phyloP scores from a whole-genome alignment of 257 asterid genomes.

The Cordia subcordata region DNA sequence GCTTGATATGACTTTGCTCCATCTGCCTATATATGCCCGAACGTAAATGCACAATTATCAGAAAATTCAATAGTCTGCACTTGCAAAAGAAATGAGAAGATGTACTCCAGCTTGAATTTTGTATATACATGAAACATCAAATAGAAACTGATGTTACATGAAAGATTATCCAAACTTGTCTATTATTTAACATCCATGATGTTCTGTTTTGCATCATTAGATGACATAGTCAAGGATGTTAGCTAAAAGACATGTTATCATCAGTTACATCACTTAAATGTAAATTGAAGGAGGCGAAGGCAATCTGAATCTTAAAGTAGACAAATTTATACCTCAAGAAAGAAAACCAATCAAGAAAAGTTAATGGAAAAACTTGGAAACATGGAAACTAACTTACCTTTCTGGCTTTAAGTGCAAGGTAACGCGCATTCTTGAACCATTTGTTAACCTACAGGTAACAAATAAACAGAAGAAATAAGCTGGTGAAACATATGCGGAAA shows the following conservation, averaged over 20 bases:
- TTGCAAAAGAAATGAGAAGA: no score
- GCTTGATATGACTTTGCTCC: slow-evolving; percentile 26
- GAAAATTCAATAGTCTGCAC: no score
- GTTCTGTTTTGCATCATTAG: no score
- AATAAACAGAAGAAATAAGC: slow-evolving; percentile 13
- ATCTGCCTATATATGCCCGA: slow-evolving; percentile 36
- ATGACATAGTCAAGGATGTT: no score
- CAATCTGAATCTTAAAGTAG: not conserved
- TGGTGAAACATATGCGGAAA: not conserved
- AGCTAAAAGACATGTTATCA: no score
- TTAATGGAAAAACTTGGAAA: slow-evolving; percentile 2
- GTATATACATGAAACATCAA: slow-evolving; percentile 4
- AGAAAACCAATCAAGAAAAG: not conserved
- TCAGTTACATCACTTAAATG: no score
- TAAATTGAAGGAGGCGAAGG: no score
- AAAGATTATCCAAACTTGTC: not conserved
- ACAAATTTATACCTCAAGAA: slow-evolving; percentile 1
- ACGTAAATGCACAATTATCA: slow-evolving; percentile 9
- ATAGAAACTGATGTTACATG: not conserved
- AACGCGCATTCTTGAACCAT: slow-evolving; percentile 99
- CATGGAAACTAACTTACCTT: slow-evolving; percentile 45
- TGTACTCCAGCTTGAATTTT: slow-evolving; percentile 7
- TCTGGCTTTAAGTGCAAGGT: slow-evolving; percentile 86
- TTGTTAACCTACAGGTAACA: slow-evolving; percentile 74
- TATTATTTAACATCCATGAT: no score